phyloP scores from a whole-genome alignment of 1,284 basidiomycete species.

The Cryptococcus hybrid region DNA sequence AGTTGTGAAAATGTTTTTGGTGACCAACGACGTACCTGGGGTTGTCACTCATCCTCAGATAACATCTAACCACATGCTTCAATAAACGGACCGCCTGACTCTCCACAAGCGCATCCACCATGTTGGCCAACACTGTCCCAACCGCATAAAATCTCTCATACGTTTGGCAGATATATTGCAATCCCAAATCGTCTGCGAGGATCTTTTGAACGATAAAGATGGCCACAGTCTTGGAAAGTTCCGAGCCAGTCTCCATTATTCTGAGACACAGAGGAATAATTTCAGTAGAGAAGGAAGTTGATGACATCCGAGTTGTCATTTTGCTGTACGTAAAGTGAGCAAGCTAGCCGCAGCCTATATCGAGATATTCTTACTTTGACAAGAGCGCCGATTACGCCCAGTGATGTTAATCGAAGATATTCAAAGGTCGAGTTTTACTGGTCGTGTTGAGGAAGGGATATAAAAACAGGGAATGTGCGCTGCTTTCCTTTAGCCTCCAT shows the following conservation, averaged over 20 bases:
- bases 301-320: constrained; percentile 99
- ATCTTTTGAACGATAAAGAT: constrained; percentile 99
- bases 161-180: constrained; percentile 99
- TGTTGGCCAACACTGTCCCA: constrained; percentile 96
- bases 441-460: constrained; percentile 99
- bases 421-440: constrained; percentile 97
- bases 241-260: constrained; percentile 99
- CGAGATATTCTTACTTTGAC: constrained; percentile 63
- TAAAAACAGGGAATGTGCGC: constrained; percentile 99
- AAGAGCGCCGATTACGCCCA: constrained; percentile 97
- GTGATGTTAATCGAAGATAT: constrained; percentile 93
- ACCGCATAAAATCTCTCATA: constrained; percentile 99
- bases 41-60: constrained; percentile 94
- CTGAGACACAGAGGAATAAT: constrained; percentile 98
- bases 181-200: constrained; percentile 92
- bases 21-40: constrained; percentile 62
- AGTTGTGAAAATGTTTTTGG: neutral
- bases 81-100: constrained; percentile 94
- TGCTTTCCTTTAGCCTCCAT: constrained; percentile 36
- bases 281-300: constrained; percentile 98
- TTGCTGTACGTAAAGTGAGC: constrained; percentile 56
- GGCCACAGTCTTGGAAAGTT: constrained; percentile 97
- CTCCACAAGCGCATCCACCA: constrained; percentile 96
- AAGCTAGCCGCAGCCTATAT: too few species aligned
- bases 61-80: constrained; percentile 98